Evolutionary conservation across 495 filamentous ascomycete genomes (phyloP).

Genomic region (Neurospora sp.): DNA sequence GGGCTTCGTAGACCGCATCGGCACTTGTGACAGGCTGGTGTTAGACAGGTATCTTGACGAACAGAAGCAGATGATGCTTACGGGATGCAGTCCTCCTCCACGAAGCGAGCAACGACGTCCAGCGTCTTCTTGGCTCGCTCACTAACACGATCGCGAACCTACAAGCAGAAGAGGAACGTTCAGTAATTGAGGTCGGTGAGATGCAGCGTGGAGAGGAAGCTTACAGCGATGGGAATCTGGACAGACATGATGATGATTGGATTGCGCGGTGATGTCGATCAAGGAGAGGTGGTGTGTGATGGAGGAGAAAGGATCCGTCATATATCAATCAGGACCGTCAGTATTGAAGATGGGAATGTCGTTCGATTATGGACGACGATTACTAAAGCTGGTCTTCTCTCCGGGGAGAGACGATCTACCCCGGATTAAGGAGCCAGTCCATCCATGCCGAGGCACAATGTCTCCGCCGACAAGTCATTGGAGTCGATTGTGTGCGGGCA

Average conservation of each 20-base stretch:
- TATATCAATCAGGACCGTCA: background rate
- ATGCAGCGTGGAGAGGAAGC: constrained; percentile 11
- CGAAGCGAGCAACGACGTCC: constrained; percentile 78
- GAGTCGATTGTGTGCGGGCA: background rate
- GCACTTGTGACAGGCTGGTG: constrained; percentile 31
- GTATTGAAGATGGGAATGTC: background rate
- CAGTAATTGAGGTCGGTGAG: constrained; percentile 9
- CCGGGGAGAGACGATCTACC: background rate
- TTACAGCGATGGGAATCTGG: constrained; percentile 58
- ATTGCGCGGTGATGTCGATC: background rate
- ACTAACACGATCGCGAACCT: constrained; percentile 56
- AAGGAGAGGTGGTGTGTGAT: background rate
- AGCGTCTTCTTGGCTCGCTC: constrained; percentile 64
- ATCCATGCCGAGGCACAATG: background rate
- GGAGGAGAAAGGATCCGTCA: background rate
- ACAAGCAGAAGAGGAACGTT: constrained; percentile 4
- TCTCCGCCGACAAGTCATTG: background rate
- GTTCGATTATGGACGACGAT: background rate
- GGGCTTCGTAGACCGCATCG: constrained; percentile 65
- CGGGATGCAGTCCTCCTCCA: constrained; percentile 92
- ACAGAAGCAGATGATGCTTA: constrained; percentile 21
- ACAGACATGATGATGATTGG: constrained; percentile 42
- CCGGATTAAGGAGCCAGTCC: background rate
- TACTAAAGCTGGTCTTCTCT: background rate
- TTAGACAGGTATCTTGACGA: constrained; percentile 2